phyloP scores from a whole-genome alignment of 441 rosid species.

The Adansonia madagascariensis region DNA sequence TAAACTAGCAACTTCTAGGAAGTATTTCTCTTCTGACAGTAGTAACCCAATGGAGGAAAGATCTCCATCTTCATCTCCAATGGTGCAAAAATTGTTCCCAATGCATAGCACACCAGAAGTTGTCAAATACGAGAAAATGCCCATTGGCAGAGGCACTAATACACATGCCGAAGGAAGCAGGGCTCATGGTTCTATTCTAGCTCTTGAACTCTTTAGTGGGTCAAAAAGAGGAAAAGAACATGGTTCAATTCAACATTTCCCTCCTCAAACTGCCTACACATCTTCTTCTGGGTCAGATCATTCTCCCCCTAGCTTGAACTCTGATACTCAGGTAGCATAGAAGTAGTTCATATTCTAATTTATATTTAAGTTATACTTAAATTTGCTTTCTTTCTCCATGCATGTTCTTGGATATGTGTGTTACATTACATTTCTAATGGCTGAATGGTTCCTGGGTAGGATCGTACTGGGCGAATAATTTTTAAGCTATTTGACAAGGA shows the following conservation, averaged over 20 bases:
- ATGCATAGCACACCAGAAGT: slow-evolving; percentile 63
- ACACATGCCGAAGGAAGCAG: slow-evolving; percentile 45
- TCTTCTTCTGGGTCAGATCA: slow-evolving; percentile 93
- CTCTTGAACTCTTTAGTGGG: slow-evolving; percentile 76
- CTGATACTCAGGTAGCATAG: slow-evolving; percentile 74
- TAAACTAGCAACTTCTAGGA: slow-evolving; percentile 64
- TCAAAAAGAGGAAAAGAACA: slow-evolving; percentile 50
- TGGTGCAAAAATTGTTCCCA: slow-evolving; percentile 74
- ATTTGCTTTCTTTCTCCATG: neutral
- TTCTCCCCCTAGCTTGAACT: slow-evolving; percentile 79
- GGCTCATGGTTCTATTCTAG: slow-evolving; percentile 41
- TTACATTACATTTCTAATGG: slow-evolving; percentile 2
- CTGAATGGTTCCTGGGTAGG: slow-evolving; percentile 45
- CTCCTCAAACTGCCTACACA: slow-evolving; percentile 66
- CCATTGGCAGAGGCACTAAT: slow-evolving; percentile 43
- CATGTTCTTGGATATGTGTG: neutral
- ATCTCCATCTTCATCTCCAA: slow-evolving; percentile 81
- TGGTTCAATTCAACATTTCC: slow-evolving; percentile 51
- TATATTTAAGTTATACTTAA: neutral
- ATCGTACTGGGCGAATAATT: slow-evolving; percentile 77
- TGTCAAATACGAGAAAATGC: slow-evolving; percentile 53
- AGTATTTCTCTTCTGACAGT: slow-evolving; percentile 88
- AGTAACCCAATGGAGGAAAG: slow-evolving; percentile 76
- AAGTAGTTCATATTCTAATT: slow-evolving; percentile 4
- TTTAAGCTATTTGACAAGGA: slow-evolving; percentile 86